Evolutionary conservation across 2,329 filamentous ascomycete species (phyloP).

Genomic region (Colletotrichum musae): DNA sequence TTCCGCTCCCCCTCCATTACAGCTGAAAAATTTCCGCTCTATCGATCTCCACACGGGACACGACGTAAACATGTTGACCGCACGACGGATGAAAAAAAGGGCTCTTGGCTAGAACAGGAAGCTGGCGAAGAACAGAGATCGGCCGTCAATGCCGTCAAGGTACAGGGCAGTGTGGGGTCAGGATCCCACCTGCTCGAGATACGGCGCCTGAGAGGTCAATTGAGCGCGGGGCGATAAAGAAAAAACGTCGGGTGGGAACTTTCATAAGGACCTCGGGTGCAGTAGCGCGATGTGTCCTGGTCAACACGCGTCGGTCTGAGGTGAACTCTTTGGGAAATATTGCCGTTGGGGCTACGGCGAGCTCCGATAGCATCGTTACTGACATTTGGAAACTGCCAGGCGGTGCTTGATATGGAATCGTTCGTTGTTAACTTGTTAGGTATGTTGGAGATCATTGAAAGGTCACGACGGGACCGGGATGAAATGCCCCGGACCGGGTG

Average conservation of each 20-base stretch:
- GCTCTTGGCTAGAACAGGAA: slow-evolving; percentile 42
- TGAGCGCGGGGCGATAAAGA: slow-evolving; percentile 24
- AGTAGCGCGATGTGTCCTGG: slow-evolving; percentile 29
- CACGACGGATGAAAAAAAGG: neutral
- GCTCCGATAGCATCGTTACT: slow-evolving; percentile 18
- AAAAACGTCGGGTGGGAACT: slow-evolving; percentile 2
- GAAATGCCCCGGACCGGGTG: too few species aligned
- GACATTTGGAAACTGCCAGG: too few species aligned
- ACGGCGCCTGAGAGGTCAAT: slow-evolving; percentile 46
- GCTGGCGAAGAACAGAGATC: slow-evolving; percentile 38
- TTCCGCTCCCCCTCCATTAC: slow-evolving; percentile 11
- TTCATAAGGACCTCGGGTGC: slow-evolving; percentile 23
- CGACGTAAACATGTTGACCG: slow-evolving; percentile 25
- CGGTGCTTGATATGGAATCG: neutral
- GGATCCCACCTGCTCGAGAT: slow-evolving; percentile 45
- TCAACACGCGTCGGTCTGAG: slow-evolving; percentile 9
- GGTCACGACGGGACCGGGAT: too few species aligned
- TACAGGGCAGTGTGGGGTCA: slow-evolving; percentile 29
- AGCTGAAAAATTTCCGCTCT: slow-evolving; percentile 17
- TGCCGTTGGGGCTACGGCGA: slow-evolving; percentile 24
- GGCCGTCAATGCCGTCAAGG: slow-evolving; percentile 25
- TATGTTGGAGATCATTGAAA: too few species aligned
- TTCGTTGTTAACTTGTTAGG: neutral
- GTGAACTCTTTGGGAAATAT: slow-evolving; percentile 34
- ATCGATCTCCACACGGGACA: slow-evolving; percentile 35